Conservation (phyloP, 2,329 filamentous ascomycete species). For the Coniosporium tulheliwenetii region DNA sequence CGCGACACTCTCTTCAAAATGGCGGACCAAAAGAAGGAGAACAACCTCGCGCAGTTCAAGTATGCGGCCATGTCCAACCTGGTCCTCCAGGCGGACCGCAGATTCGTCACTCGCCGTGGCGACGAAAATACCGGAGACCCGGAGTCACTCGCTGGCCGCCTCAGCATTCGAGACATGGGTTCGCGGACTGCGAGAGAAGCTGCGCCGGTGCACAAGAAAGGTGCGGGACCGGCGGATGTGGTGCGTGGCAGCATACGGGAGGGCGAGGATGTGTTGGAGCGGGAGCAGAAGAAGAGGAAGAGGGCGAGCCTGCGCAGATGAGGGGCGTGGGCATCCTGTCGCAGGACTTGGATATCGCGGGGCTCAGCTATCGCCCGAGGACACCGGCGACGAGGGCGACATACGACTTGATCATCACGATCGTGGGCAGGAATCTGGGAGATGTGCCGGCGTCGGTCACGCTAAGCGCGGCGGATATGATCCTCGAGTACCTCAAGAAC, state of each 20-base stretch:
- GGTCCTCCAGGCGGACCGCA: conserved; percentile 98
- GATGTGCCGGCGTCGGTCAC: conserved; percentile 88
- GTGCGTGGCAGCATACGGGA: conserved; percentile 64
- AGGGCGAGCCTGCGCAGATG: conserved; percentile 54
- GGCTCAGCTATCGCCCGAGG: conserved; percentile 78
- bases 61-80: conserved; percentile 99
- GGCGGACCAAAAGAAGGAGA: conserved; percentile 39
- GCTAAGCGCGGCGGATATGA: conserved; percentile 82
- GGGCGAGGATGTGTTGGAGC: conserved; percentile 27
- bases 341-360: conserved; percentile 78
- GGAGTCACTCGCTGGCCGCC: conserved; percentile 85
- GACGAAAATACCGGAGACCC: conserved; percentile 96
- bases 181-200: conserved; percentile 63
- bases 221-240: conserved; percentile 48
- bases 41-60: conserved; percentile 90
- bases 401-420: conserved; percentile 85
- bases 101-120: conserved; percentile 80
- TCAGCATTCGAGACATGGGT: conserved; percentile 93
- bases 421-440: conserved; percentile 74
- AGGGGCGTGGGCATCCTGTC: conserved; percentile 66
- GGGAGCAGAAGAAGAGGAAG: conserved; percentile 62
- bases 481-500: conserved; percentile 84
- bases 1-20: conserved; percentile 25
- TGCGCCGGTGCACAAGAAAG: conserved; percentile 64
- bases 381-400: conserved; percentile 84